phyloP scores from a whole-genome alignment of 108 stramenopile species.

The Cyclotella choctawhatcheeana region DNA sequence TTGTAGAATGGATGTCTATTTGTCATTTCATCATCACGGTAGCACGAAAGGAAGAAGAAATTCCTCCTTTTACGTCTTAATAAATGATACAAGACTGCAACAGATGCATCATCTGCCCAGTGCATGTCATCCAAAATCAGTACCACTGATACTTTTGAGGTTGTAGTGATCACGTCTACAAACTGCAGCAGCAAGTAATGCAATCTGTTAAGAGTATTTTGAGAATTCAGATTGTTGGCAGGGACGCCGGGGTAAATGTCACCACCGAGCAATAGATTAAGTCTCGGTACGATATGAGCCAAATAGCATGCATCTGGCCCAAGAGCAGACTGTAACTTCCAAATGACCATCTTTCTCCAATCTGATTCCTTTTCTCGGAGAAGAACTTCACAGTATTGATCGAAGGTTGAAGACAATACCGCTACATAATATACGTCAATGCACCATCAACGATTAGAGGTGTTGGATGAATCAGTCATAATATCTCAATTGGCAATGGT shows the following conservation, averaged over 20 bases:
- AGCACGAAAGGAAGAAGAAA: conserved; percentile 20
- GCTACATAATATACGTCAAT: too few relatives aligned
- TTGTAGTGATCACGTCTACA: conserved; percentile 16
- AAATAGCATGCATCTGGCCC: conserved; percentile 15
- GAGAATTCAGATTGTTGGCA: neutral
- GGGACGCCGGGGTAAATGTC: neutral
- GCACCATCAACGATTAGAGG: too few relatives aligned
- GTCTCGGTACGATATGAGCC: conserved; percentile 9
- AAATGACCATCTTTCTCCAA: neutral
- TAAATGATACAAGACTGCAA: conserved; percentile 11
- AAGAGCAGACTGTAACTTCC: neutral
- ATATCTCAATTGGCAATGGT: too few relatives aligned
- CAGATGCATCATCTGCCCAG: conserved; percentile 29
- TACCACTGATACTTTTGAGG: neutral
- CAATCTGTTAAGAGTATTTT: conserved; percentile 18
- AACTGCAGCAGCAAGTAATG: conserved; percentile 24
- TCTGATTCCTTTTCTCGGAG: neutral
- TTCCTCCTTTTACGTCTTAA: neutral
- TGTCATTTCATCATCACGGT: conserved; percentile 27
- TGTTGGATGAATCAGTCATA: too few relatives aligned
- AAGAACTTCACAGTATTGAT: conserved; percentile 23
- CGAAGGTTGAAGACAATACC: conserved; percentile 14
- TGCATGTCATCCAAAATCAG: conserved; percentile 37
- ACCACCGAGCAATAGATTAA: conserved; percentile 15
- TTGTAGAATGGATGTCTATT: neutral